These are phyloP conservation scores for Toxicodendron radicans DNA, from an alignment of 345 rosid genomes.

Conservation along the genomic window DNA sequence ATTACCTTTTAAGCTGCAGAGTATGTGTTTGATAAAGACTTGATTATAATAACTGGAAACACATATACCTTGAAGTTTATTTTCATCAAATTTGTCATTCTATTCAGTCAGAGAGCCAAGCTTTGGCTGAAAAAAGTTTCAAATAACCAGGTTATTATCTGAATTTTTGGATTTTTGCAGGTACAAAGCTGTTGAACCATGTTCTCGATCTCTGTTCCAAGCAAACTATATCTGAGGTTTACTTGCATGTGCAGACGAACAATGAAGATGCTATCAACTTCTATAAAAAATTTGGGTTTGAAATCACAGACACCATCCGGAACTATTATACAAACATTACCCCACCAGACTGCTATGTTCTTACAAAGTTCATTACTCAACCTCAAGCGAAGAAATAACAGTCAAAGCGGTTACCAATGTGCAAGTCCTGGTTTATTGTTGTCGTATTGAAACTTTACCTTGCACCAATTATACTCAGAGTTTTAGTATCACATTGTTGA, in stretches of 20 bases:
- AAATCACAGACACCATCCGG: slow-evolving; percentile 77
- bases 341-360: slow-evolving; percentile 84
- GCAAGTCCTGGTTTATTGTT: slow-evolving; percentile 8
- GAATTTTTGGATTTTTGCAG: slow-evolving; percentile 43
- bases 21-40: not conserved
- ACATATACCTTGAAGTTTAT: not conserved
- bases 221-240: slow-evolving; percentile 75
- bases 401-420: not conserved
- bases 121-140: not conserved
- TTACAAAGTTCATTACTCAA: slow-evolving; percentile 58
- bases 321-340: slow-evolving; percentile 81
- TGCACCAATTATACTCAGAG: slow-evolving; percentile 18
- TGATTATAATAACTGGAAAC: not conserved
- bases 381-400: slow-evolving; percentile 56
- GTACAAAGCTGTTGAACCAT: slow-evolving; percentile 83
- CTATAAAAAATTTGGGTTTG: slow-evolving; percentile 91
- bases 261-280: slow-evolving; percentile 95
- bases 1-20: not conserved
- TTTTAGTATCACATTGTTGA: slow-evolving; percentile 16
- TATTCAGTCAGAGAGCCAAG: not conserved
- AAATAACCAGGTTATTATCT: not conserved
- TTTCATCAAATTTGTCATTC: slow-evolving; percentile 1
- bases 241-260: slow-evolving; percentile 97
- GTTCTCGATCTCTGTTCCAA: slow-evolving; percentile 74
- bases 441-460: slow-evolving; percentile 11